Evolutionary conservation across 768 basidiomycete species (phyloP).

Genomic region (Leccinum obscurum): DNA sequence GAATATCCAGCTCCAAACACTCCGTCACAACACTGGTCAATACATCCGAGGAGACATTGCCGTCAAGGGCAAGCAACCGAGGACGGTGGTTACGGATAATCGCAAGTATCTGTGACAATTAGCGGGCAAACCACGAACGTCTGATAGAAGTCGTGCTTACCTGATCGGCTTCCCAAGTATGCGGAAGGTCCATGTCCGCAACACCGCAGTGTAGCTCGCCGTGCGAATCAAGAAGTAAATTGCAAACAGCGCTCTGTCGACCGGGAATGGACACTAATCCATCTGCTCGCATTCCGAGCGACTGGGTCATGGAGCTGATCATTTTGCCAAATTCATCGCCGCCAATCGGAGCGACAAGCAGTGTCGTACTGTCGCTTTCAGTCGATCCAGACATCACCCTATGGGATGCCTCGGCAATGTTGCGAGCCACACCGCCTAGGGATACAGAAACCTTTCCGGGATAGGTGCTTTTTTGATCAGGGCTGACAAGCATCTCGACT

Average conservation of each 20-base stretch:
- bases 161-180: slow-evolving; percentile 44
- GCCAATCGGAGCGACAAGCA: slow-evolving; percentile 78
- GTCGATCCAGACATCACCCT: slow-evolving; percentile 47
- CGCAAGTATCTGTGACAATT: slow-evolving; percentile 45
- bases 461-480: slow-evolving; percentile 66
- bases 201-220: slow-evolving; percentile 83
- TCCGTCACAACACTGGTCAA: slow-evolving; percentile 53
- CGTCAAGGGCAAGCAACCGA: slow-evolving; percentile 69
- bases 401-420: slow-evolving; percentile 89
- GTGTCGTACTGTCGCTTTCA: slow-evolving; percentile 33
- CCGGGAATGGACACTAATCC: slow-evolving; percentile 54
- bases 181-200: slow-evolving; percentile 84
- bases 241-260: slow-evolving; percentile 77
- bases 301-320: slow-evolving; percentile 53
- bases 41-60: slow-evolving; percentile 60
- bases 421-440: slow-evolving; percentile 91
- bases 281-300: slow-evolving; percentile 78
- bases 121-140: neutral
- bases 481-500: slow-evolving; percentile 32
- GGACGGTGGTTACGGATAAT: slow-evolving; percentile 53
- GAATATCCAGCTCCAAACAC: slow-evolving; percentile 47
- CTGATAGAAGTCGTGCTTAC: slow-evolving; percentile 32
- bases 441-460: slow-evolving; percentile 75
- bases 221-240: slow-evolving; percentile 70
- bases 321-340: slow-evolving; percentile 75